A percentile compares a stretch with the other conserved stretches of the same genome.
Evolutionary conservation across 257 asterid genomes (phyloP).

Genomic region (Solanum sitiens): DNA sequence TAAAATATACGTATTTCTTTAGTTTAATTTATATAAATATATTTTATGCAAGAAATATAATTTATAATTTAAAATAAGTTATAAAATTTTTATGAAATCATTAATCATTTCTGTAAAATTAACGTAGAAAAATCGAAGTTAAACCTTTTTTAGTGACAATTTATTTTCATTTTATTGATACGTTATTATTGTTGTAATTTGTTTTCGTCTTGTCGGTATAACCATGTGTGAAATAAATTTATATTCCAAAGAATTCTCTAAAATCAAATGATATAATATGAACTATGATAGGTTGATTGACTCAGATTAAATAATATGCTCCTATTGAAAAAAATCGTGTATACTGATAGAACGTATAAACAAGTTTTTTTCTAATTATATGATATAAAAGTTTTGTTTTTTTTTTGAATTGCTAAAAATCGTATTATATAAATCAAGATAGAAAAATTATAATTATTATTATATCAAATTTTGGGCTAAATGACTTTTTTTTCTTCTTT

Average conservation of each 20-base stretch:
- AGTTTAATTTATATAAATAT: neutral
- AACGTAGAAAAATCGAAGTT: neutral
- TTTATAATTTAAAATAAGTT: neutral
- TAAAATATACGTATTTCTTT: neutral
- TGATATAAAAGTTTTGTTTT: neutral
- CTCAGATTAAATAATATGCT: neutral
- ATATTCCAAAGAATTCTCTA: no score
- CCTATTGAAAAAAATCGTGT: neutral
- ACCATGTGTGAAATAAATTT: neutral
- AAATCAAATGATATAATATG: neutral
- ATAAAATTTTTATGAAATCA: neutral
- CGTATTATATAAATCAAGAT: neutral
- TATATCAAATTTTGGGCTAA: neutral
- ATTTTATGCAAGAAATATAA: neutral
- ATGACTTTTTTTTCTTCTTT: no score
- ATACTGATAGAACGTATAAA: neutral
- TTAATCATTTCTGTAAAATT: no score
- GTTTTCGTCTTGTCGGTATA: neutral
- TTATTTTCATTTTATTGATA: no score
- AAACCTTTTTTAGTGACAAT: fast-evolving
- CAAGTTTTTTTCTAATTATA: neutral
- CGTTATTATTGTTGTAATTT: fast-evolving
- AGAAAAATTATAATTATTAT: no score
- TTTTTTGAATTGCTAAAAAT: neutral
- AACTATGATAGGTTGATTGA: neutral